Base-by-base conservation (phyloP, 305 asterid genomes). In the Fraxinus latifolia region DNA sequence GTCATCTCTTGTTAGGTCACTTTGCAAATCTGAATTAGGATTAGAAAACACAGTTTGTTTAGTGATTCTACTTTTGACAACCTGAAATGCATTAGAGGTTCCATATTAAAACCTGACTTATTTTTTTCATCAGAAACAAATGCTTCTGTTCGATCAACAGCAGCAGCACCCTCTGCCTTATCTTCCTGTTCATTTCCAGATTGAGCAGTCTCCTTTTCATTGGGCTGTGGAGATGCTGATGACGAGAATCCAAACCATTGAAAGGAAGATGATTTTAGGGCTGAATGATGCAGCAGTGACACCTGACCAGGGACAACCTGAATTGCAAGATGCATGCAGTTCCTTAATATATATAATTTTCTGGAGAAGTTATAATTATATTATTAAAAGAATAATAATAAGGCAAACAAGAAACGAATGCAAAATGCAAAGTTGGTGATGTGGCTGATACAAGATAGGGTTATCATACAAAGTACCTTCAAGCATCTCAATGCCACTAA, bases 1-100 rank as follows among this genome's bases (percentile, higher is more conserved):
- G 53, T 94, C 99, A 76, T 92, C 97, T 89, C 86, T 90, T 42
- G 97, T 90, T 77, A 96, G 88, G 25, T 94, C 98, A 83, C 72
- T 80, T 87, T 89, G 94, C 70, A 53, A 42, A 84, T 96, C 97
- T 81, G 93, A 85, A 89, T 85, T 92, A 27, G 89, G 87, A 85
- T 86, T 81, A 85, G 81, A 91, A 86, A 84, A 86, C 78, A 81
- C 76, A 82, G 89, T 82, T 86, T 82, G 74, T 84, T 89, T 86
- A 89, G 89, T 76, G 83, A 47, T 71, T 42, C 87, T 83, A 77
- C 79, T 78, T 80, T 87, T 77, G 34, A 78, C 68, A 77, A 83
- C 76, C 71, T 67, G 81, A 58, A 83, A 80, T 36, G 70, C 79
- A 79, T 47, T 87, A 80, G 82, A 76, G 80, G 71, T 85, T 83